Evolutionary conservation across 257 asterid genomes (phyloP), one percentile per base, ranked within the genome.

Genomic region (Gynochthodes officinalis): DNA sequence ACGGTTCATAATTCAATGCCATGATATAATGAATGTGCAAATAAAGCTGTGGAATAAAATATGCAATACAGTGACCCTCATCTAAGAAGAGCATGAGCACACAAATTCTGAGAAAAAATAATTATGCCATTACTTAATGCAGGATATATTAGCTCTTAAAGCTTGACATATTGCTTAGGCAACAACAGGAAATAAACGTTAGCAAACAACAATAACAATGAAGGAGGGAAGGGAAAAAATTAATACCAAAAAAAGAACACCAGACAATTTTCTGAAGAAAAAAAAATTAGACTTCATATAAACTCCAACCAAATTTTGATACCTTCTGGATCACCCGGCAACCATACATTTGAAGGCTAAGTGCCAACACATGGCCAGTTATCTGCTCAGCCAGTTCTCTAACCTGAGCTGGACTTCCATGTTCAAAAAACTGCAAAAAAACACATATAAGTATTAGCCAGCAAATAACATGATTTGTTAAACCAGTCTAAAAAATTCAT

Each of bases 271-370:
- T 18, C 32, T 43, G 9, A 21, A 33, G 27, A 16, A 60, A 54
- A 16, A 60, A 54, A 37, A 43, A 8, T 54, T 59, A 37, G 40
- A 28, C 39, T 44, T 23, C 58, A 25, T 5, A 42, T 1, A 25
- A 46, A 28, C 55, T 32, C 65, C 60, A 60, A 49, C 27, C 7
- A 7, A 66, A 60, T 55, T 13, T 52, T 53, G 61, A 63, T 83
- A 91, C 97, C 97, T 91, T 91, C 74, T 89, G 97, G 72, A 89
- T 89, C 74, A 91, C 97, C 49, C 96, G 89, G 82, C 96, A 91
- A 32, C 97, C 97, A 79, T 89, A 89, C 97, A 88, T 91, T 74
- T 91, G 95, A 74, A 91, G 93, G 87, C 95, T 91, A 52, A 91
- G 87, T 74, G 84, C 82, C 57, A 91, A 84, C 44, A 89, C 96